Percentiles rank a stretch among this genome's conserved stretches.
Evolutionary conservation across 352 stramenopile species (phyloP).

Genomic region (Phytopythium sindhum): DNA sequence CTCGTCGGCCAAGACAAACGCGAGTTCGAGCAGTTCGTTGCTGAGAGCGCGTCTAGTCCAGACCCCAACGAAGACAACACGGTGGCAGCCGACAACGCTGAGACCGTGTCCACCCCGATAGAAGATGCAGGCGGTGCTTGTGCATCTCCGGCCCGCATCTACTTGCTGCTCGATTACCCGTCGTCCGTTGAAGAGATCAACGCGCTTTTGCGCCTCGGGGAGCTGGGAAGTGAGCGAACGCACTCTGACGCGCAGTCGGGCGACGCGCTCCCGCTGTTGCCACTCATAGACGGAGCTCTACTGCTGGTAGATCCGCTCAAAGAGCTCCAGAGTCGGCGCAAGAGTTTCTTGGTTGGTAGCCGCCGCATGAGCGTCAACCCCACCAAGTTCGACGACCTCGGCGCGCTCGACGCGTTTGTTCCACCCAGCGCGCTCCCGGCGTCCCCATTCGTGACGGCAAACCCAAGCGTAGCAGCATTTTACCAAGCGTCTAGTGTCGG

Average conservation of each 20-base stretch:
- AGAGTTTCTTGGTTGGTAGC: constrained; percentile 10
- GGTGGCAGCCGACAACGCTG: neutral
- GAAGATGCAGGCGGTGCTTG: neutral
- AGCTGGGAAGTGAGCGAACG: constrained; percentile 14
- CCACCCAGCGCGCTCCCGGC: neutral
- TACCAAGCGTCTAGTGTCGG: constrained; percentile 37
- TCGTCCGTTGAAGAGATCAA: constrained; percentile 41
- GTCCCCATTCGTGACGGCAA: constrained; percentile 40
- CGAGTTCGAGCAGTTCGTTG: constrained; percentile 20
- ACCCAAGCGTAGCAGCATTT: constrained; percentile 33
- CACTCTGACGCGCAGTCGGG: constrained; percentile 4
- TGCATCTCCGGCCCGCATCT: constrained; percentile 29
- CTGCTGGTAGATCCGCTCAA: constrained; percentile 32
- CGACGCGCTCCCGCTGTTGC: constrained; percentile 30
- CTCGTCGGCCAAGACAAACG: constrained; percentile 41
- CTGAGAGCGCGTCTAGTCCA: neutral
- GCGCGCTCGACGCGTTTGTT: constrained; percentile 11
- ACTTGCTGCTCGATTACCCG: constrained; percentile 62
- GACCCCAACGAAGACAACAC: neutral
- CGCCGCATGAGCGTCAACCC: constrained; percentile 24
- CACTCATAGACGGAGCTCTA: constrained; percentile 58
- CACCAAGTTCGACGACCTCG: constrained; percentile 7
- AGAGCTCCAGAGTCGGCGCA: constrained; percentile 26
- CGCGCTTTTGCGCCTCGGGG: constrained; percentile 36
- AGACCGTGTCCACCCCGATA: neutral